Evolutionary conservation across 1,284 basidiomycete genomes (phyloP).

Genomic region (Tranzscheliella williamsii): DNA sequence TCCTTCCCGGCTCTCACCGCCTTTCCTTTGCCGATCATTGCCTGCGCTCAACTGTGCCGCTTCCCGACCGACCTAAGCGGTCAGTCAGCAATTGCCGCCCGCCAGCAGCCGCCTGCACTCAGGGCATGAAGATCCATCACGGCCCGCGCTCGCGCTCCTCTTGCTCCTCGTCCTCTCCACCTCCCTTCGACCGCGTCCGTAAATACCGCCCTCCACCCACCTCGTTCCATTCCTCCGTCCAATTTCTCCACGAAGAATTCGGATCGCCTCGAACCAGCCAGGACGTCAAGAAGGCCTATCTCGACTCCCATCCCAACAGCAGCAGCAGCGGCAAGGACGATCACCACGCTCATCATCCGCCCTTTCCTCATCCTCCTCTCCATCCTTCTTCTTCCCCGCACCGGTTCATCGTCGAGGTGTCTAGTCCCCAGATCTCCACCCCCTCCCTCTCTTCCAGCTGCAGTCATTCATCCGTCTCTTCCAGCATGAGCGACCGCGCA

Average conservation of each 20-base stretch:
- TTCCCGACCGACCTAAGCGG: no score
- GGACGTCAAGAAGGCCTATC: conserved; percentile 39
- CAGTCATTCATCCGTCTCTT: not conserved
- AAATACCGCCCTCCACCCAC: conserved; percentile 39
- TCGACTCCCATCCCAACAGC: conserved; percentile 31
- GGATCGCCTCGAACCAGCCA: conserved; percentile 25
- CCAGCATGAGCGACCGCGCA: conserved; percentile 18
- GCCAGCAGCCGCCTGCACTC: no score
- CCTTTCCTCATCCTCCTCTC: conserved; percentile 13
- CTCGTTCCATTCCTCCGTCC: conserved; percentile 32
- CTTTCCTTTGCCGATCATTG: no score
- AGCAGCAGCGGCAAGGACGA: conserved; percentile 8
- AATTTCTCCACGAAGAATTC: conserved; percentile 32
- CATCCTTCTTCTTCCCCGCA: no score
- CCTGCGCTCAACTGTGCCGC: no score
- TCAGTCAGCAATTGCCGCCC: no score
- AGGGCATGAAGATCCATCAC: no score
- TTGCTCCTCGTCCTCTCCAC: conserved; percentile 5
- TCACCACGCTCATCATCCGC: not conserved
- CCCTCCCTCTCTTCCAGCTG: not conserved
- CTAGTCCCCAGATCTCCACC: not conserved
- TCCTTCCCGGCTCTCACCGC: no score
- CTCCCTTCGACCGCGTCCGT: conserved; percentile 32
- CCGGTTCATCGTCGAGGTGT: no score
- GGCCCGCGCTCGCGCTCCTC: no score